A percentile compares a stretch with the other conserved stretches of the same genome.
These are phyloP conservation scores for Fusarium aywerte DNA, from an alignment of 2,329 filamentous ascomycete species.

Conservation along the genomic window DNA sequence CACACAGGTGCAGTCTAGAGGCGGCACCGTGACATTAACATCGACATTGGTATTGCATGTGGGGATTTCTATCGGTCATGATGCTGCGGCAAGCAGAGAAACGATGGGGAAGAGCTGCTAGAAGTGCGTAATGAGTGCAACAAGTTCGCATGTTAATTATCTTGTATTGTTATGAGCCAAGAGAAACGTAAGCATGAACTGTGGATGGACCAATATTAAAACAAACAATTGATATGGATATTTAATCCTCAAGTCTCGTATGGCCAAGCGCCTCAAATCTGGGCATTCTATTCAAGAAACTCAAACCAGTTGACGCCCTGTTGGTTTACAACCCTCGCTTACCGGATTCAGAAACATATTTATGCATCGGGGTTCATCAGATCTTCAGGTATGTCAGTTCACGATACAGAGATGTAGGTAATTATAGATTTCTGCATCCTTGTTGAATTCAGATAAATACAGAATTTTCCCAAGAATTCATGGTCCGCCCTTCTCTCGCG, in stretches of 20 bases:
- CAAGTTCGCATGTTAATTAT: not conserved
- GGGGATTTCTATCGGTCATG: constrained; percentile 28
- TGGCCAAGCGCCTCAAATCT: constrained; percentile 3
- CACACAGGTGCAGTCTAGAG: constrained; percentile 36
- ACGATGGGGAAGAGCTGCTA: not conserved
- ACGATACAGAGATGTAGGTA: not conserved
- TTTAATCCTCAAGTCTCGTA: not conserved
- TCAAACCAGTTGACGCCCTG: not conserved
- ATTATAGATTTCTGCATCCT: not conserved
- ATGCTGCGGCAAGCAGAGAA: constrained; percentile 15
- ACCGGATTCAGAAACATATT: not conserved
- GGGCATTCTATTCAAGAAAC: constrained; percentile 8
- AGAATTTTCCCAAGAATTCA: not conserved
- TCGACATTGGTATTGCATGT: constrained; percentile 24
- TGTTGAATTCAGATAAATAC: not conserved
- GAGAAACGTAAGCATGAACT: constrained; percentile 6
- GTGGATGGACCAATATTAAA: not conserved
- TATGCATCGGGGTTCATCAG: not conserved
- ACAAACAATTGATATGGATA: not conserved
- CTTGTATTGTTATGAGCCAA: not conserved
- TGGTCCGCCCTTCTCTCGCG: not conserved
- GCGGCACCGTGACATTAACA: constrained; percentile 37
- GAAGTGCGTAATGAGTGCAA: not conserved
- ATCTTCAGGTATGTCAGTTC: not conserved
- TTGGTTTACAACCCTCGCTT: not conserved